Evolutionary conservation across 345 rosid genomes (phyloP).

Genomic region (Draba incana): DNA sequence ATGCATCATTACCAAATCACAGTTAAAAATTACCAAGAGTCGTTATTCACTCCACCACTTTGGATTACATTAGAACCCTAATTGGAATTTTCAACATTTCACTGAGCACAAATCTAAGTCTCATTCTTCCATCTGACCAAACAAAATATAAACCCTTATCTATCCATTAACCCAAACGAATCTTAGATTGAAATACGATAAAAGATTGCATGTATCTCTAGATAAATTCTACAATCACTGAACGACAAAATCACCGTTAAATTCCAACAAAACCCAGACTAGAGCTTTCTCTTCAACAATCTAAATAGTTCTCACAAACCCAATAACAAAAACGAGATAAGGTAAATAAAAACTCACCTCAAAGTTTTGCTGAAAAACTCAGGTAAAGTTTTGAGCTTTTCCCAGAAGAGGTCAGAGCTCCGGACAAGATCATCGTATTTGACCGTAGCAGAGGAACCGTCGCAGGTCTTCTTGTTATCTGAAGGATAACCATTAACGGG

Average conservation of each 20-base stretch:
- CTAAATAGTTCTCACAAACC: constrained; percentile 4
- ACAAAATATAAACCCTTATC: constrained; percentile 12
- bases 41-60: constrained; percentile 10
- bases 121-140: constrained; percentile 6
- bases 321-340: constrained; percentile 5
- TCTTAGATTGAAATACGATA: neutral
- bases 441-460: constrained; percentile 55
- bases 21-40: neutral
- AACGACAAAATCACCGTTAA: constrained; percentile 14
- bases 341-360: constrained; percentile 47
- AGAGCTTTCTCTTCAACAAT: constrained; percentile 9
- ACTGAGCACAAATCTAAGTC: neutral
- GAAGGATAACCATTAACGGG: constrained; percentile 46
- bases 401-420: constrained; percentile 72
- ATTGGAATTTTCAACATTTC: neutral
- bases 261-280: neutral
- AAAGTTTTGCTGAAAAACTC: constrained; percentile 52
- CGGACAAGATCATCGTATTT: constrained; percentile 64
- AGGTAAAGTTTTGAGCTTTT: constrained; percentile 63
- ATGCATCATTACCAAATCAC: neutral
- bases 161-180: neutral
- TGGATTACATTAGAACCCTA: constrained; percentile 27
- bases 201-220: neutral
- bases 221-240: constrained; percentile 17
- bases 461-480: constrained; percentile 27